phyloP scores from a whole-genome alignment of 2,329 filamentous ascomycete genomes.

The Bipolaris zeicola region DNA sequence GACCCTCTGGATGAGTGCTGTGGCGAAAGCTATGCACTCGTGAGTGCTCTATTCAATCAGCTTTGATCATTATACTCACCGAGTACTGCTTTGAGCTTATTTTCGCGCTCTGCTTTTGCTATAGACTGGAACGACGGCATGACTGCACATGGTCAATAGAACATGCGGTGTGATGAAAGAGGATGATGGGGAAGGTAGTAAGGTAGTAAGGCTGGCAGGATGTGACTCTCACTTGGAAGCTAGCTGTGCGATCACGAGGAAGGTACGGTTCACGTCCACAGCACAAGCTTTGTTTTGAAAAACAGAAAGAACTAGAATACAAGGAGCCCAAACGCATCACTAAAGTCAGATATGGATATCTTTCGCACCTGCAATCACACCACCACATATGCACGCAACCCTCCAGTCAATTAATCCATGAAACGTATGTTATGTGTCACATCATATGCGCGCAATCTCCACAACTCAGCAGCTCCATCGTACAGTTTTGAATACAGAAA shows the following conservation, averaged over 20 bases:
- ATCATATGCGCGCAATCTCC: neutral
- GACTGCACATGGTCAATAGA: neutral
- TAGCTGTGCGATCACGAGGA: neutral
- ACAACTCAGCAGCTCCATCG: neutral
- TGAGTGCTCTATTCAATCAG: conserved; percentile 11
- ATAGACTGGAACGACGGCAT: conserved; percentile 35
- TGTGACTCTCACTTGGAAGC: conserved; percentile 2
- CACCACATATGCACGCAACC: neutral
- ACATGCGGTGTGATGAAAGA: neutral
- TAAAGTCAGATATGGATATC: conserved; percentile 1
- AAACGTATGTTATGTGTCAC: neutral
- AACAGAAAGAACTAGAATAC: neutral
- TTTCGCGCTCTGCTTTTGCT: conserved; percentile 43
- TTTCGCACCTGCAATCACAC: neutral
- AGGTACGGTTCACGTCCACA: conserved; percentile 3
- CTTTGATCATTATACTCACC: conserved; percentile 24
- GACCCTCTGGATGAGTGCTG: conserved; percentile 33
- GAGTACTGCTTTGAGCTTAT: conserved; percentile 41
- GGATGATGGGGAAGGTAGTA: neutral
- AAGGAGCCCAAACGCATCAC: neutral
- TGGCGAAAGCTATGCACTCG: conserved; percentile 40
- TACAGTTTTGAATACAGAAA: neutral
- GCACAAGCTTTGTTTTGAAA: neutral
- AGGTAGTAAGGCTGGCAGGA: neutral
- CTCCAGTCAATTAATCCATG: neutral